Percentiles rank a stretch among this genome's conserved stretches.
Conservation (phyloP, 306 rosid genomes). For the Rosa rugosa region DNA sequence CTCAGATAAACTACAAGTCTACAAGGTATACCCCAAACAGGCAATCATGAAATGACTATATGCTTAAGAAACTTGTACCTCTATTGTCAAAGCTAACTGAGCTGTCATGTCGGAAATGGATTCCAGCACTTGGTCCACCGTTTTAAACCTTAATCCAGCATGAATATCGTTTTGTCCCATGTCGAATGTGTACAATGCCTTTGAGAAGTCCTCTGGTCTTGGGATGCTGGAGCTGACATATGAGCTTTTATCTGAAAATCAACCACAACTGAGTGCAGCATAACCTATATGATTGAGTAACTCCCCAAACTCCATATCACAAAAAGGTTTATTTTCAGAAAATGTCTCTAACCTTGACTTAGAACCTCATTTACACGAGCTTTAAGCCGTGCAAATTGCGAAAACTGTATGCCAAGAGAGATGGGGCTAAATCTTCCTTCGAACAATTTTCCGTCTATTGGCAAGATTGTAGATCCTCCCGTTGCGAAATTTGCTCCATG, state of each 20-base stretch:
- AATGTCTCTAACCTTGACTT: constrained; percentile 14
- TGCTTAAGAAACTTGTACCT: neutral
- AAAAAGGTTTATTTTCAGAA: neutral
- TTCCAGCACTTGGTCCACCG: constrained; percentile 16
- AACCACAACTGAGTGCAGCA: neutral
- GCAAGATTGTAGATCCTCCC: constrained; percentile 28
- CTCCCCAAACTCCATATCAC: neutral
- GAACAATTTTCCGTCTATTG: constrained; percentile 18
- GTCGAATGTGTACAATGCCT: constrained; percentile 29
- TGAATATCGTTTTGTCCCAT: constrained; percentile 27
- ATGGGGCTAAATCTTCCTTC: constrained; percentile 27
- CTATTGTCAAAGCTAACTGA: constrained; percentile 12
- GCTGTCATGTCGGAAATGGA: constrained; percentile 13
- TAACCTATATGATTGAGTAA: neutral
- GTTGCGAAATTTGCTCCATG: constrained; percentile 26
- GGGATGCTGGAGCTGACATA: constrained; percentile 4
- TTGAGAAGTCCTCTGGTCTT: constrained; percentile 19
- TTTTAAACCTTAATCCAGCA: constrained; percentile 3
- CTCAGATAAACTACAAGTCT: neutral
- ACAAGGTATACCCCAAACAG: neutral
- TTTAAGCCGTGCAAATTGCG: constrained; percentile 24
- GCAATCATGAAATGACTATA: neutral
- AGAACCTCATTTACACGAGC: constrained; percentile 7
- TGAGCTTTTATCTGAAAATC: constrained; percentile 18
- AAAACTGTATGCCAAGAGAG: constrained; percentile 21